Evolutionary conservation across 2,329 filamentous ascomycete genomes (phyloP), one percentile per base, ranked within the genome.

Genomic region (Davidsoniella neocaledoniae): DNA sequence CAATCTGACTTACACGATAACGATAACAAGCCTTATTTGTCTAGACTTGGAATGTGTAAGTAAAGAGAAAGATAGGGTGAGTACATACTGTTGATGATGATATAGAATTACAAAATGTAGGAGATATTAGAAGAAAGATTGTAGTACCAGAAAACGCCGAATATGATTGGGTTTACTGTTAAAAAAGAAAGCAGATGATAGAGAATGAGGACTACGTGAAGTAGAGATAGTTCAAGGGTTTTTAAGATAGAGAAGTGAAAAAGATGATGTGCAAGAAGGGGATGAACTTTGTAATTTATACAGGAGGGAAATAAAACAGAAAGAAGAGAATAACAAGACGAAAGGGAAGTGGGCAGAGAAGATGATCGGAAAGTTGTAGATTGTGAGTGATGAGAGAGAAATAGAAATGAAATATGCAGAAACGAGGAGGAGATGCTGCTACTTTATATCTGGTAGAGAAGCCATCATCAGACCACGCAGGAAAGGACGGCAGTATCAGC

Each of bases 1-100:
- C 44, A 38, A 25, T 16, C 44, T 23, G 46, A 57, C 56, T 51
- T 55, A 57, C 54, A 57, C 43, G 43, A 48, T 46, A 48, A 37
- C 38, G 43, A 42, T 44, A 37, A 36, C 10, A 37, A 37, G 36
- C 23, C 17, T n/a, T 23, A 46, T 21, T 14, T 14, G 36, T 33
- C 29, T 12, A 9, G 12, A 6, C 17, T 29, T 8, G 43, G 19
- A 12, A 38, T 16, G 16, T 16, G 23, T 33, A 16, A 25, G 43
- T 25, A 17, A 16, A 16, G 21, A 33, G 21, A 46, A 16, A 26
- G 21, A 10, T 19, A 12, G 21, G 21, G 4, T 5, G 21, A 16
- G 40, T 36, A 21, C 48, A 9, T 50, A 50, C 48, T 50, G 8
- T 36, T 45, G 26, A 12, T 38, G 33, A 38, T 25, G 26, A 21